These are phyloP conservation scores for Calocybe gangraenosa DNA, from an alignment of 768 basidiomycete genomes.

Conservation along the genomic window DNA sequence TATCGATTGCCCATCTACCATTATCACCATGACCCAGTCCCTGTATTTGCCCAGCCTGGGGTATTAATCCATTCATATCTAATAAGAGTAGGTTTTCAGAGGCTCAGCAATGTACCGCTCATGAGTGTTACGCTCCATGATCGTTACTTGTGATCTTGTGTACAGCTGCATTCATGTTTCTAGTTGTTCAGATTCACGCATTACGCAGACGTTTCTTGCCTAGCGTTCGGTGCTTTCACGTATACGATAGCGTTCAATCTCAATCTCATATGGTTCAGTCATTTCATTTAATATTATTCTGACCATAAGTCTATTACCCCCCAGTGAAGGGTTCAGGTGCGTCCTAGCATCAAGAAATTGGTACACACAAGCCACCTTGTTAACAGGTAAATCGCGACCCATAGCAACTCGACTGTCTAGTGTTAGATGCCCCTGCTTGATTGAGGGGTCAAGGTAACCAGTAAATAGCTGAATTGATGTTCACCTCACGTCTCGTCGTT, in stretches of 20 bases:
- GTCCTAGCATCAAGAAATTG: background rate
- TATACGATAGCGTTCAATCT: constrained; percentile 10
- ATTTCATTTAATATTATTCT: background rate
- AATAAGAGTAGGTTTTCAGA: background rate
- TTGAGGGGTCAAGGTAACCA: background rate
- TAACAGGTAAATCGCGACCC: background rate
- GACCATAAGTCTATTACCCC: too few relatives aligned
- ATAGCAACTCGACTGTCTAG: background rate
- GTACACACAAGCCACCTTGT: background rate
- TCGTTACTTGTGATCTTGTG: too few relatives aligned
- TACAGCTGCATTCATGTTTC: too few relatives aligned
- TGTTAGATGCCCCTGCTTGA: background rate
- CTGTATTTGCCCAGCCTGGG: too few relatives aligned
- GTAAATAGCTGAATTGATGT: too few relatives aligned
- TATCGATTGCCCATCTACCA: background rate
- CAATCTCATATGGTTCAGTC: constrained; percentile 5
- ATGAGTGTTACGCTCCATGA: too few relatives aligned
- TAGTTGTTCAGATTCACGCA: too few relatives aligned
- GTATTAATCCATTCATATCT: background rate
- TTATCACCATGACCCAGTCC: too few relatives aligned
- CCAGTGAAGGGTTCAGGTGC: constrained; percentile 3
- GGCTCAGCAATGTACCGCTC: too few relatives aligned
- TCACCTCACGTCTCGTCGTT: too few relatives aligned
- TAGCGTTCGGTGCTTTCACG: constrained; percentile 1
- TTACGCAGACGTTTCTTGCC: constrained; percentile 5